Conservation (phyloP, 805 yeast genomes). For the Saccharomyces paradoxus region DNA sequence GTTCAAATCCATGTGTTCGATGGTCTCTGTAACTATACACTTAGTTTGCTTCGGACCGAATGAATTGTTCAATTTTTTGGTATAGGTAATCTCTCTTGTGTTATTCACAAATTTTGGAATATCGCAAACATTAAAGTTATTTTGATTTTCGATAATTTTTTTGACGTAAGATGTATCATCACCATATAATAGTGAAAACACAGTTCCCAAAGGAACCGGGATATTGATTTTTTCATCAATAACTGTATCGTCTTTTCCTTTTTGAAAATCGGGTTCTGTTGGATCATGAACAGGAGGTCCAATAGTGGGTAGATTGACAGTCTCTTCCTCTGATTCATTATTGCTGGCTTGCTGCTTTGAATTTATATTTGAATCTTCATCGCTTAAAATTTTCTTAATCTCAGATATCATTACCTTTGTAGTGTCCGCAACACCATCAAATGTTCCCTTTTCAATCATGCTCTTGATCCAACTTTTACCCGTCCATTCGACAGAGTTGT, state of each 20-base stretch:
- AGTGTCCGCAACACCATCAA: conserved; percentile 63
- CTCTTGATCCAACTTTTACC: conserved; percentile 73
- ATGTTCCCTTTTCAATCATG: conserved; percentile 66
- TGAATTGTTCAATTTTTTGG: conserved; percentile 52
- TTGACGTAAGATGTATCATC: conserved; percentile 44
- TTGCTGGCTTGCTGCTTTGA: conserved; percentile 1
- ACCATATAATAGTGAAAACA: conserved; percentile 53
- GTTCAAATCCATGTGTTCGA: conserved; percentile 42
- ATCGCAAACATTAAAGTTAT: conserved; percentile 51
- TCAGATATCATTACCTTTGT: conserved; percentile 41
- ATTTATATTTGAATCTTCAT: conserved; percentile 6
- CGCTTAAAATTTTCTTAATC: conserved; percentile 32
- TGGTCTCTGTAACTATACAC: conserved; percentile 49
- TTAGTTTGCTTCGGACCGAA: conserved; percentile 69
- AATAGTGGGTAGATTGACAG: conserved; percentile 24
- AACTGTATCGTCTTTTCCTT: conserved; percentile 43
- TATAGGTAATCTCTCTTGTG: conserved; percentile 45
- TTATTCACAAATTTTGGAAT: conserved; percentile 36
- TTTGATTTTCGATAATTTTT: conserved; percentile 46
- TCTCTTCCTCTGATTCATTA: conserved; percentile 14
- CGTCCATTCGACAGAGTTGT: conserved; percentile 58
- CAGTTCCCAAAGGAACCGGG: conserved; percentile 60
- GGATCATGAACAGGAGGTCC: conserved; percentile 39
- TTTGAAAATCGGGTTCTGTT: conserved; percentile 37
- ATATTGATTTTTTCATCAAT: conserved; percentile 43